Evolutionary conservation across 306 rosid genomes (phyloP), one percentile per base, ranked within the genome.

Genomic region (Cyamopsis tetragonoloba): DNA sequence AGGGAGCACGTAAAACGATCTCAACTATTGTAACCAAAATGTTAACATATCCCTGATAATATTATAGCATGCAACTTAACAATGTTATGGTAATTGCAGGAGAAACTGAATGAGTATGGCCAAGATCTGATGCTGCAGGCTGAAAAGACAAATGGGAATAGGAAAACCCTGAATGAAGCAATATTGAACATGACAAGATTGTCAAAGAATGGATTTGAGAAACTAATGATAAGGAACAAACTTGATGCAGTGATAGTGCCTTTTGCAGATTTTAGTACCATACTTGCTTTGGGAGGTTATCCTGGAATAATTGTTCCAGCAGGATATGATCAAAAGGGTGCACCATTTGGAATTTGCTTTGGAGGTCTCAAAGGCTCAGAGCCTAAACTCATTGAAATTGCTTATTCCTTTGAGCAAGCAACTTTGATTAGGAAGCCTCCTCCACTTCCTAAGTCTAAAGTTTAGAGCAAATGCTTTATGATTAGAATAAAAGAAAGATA

Each of bases 271-370:
- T 65, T 80, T 37, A 34, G 71, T 56, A 3, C 15, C 0, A 66
- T 84, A 18, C 90, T 91, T 8, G 90, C 84, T 1, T 72, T 60
- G 12, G 97, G 95, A 49, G 91, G 92, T 3, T 73, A 82, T 49
- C 97, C 97, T 0, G 92, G 83, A 74, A 46, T 91, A n/a, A 72
- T 4, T 42, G 92, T 88, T 48, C 92, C 89, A 7, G 95, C 87
- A n/a, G 92, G 88, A 28, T 86, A 77, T 70, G 67, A 79, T n/a
- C n/a, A n/a, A 14, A 32, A 79, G 11, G 68, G 48, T 2, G 39
- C 2, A 13, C 93, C 93, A 13, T 78, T 88, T 67, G 96, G 97
- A 14, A 71, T 88, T 71, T 68, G 42, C 66, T 88, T 88, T 35
- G 91, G 84, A n/a, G 93, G 96, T 18, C 65, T 86, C 50, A 83